Evolutionary conservation across 2,329 filamentous ascomycete species (phyloP).

Genomic region (Nemania bipapillata): DNA sequence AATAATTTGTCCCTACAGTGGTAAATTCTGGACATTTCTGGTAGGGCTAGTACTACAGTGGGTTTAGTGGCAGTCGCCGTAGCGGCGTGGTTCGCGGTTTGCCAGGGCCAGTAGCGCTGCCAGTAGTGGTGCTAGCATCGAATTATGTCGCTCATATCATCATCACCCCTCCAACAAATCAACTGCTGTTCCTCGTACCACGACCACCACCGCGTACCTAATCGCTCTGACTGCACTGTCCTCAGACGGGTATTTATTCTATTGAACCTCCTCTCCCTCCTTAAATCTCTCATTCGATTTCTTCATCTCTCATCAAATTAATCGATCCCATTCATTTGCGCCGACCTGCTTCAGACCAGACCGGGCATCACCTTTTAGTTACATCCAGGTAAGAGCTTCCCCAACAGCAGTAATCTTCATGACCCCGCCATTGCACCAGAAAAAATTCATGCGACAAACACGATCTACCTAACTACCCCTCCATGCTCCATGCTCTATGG

Average conservation of each 20-base stretch:
- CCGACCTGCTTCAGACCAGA: constrained; percentile 15
- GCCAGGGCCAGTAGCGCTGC: constrained; percentile 9
- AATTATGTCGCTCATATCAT: constrained; percentile 36
- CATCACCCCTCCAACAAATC: constrained; percentile 39
- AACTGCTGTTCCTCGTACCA: constrained; percentile 38
- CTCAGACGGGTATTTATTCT: constrained; percentile 38
- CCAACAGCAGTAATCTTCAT: constrained; percentile 22
- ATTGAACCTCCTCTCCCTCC: constrained; percentile 20
- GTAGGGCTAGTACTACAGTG: constrained; percentile 17
- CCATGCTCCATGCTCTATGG: constrained; percentile 18
- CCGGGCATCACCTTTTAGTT: background rate
- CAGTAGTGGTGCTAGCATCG: background rate
- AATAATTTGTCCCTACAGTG: background rate
- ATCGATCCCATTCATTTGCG: constrained; percentile 2
- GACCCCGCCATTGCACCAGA: constrained; percentile 40
- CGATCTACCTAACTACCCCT: constrained; percentile 31
- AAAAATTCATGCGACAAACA: constrained; percentile 28
- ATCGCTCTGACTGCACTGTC: constrained; percentile 9
- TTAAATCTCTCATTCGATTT: constrained; percentile 28
- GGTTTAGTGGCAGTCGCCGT: constrained; percentile 18
- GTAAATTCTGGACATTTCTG: constrained; percentile 11
- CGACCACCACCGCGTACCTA: constrained; percentile 20
- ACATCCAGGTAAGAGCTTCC: constrained; percentile 39
- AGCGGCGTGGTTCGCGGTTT: constrained; percentile 22
- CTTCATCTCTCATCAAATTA: constrained; percentile 22